Conservation (phyloP, 1,284 basidiomycete species). For the Moniliophthora roreri region DNA sequence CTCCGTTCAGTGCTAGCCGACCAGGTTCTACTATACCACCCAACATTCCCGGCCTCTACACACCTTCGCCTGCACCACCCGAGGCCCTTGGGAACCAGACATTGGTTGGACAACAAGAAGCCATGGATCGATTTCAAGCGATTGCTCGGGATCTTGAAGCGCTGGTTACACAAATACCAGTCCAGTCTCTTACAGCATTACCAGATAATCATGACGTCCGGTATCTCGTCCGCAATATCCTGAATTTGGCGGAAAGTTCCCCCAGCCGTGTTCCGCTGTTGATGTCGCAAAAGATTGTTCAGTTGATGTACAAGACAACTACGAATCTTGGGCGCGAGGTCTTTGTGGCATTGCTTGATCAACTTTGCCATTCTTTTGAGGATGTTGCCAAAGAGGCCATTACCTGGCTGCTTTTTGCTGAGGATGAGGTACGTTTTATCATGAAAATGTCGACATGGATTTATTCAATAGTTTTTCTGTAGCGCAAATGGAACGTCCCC, state of each 20-base stretch:
- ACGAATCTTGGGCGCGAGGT: slow-evolving; percentile 86
- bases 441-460: too few relatives aligned
- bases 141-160: slow-evolving; percentile 82
- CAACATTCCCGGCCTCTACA: slow-evolving; percentile 38
- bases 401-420: slow-evolving; percentile 95
- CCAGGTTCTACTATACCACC: slow-evolving; percentile 67
- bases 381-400: slow-evolving; percentile 97
- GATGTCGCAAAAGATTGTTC: slow-evolving; percentile 95
- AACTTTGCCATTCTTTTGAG: slow-evolving; percentile 86
- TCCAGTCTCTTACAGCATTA: slow-evolving; percentile 65
- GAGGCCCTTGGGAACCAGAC: slow-evolving; percentile 31
- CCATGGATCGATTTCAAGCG: slow-evolving; percentile 78
- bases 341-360: slow-evolving; percentile 87
- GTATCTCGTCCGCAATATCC: slow-evolving; percentile 78
- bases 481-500: slow-evolving; percentile 96
- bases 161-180: slow-evolving; percentile 66
- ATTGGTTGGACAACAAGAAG: slow-evolving; percentile 59
- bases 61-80: slow-evolving; percentile 53
- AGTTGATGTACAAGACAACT: slow-evolving; percentile 83
- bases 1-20: slow-evolving; percentile 56
- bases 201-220: slow-evolving; percentile 87
- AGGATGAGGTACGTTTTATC: slow-evolving; percentile 77
- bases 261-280: slow-evolving; percentile 80
- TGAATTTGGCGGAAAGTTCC: slow-evolving; percentile 78
- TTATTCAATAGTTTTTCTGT: slow-evolving; percentile 14